Conservation (phyloP, 225 moss, liverwort and hornwort genomes). For the Lunularia cruciata region DNA sequence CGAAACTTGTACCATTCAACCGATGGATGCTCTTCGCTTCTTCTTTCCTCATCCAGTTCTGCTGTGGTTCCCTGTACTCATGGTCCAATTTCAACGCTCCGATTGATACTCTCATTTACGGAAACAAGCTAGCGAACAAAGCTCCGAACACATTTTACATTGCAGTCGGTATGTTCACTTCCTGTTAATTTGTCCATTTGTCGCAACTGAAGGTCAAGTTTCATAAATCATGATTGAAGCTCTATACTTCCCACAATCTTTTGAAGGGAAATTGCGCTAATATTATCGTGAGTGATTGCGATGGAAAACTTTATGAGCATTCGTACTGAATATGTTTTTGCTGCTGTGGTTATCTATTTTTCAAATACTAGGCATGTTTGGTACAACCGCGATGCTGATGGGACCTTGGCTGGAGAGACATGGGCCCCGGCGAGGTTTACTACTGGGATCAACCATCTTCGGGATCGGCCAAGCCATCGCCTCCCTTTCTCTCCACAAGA, state of each 20-base stretch:
- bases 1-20: constrained; percentile 54
- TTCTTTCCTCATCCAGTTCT: constrained; percentile 75
- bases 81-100: constrained; percentile 82
- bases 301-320: too few relatives aligned
- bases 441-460: constrained; percentile 52
- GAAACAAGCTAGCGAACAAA: constrained; percentile 54
- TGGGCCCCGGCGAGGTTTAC: constrained; percentile 57
- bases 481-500: constrained; percentile 43
- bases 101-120: constrained; percentile 68
- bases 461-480: constrained; percentile 43
- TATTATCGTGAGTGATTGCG: too few relatives aligned
- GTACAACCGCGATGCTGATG: constrained; percentile 59
- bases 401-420: constrained; percentile 73
- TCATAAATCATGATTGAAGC: too few relatives aligned
- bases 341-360: background rate
- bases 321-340: too few relatives aligned
- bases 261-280: too few relatives aligned
- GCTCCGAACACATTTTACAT: constrained; percentile 73
- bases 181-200: background rate
- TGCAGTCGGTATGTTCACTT: constrained; percentile 50
- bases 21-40: constrained; percentile 70
- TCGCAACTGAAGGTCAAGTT: too few relatives aligned
- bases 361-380: constrained; percentile 56
- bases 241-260: too few relatives aligned
- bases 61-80: constrained; percentile 76